Base-by-base conservation (phyloP, 495 filamentous ascomycete genomes). In the Aspergillus leporis region DNA sequence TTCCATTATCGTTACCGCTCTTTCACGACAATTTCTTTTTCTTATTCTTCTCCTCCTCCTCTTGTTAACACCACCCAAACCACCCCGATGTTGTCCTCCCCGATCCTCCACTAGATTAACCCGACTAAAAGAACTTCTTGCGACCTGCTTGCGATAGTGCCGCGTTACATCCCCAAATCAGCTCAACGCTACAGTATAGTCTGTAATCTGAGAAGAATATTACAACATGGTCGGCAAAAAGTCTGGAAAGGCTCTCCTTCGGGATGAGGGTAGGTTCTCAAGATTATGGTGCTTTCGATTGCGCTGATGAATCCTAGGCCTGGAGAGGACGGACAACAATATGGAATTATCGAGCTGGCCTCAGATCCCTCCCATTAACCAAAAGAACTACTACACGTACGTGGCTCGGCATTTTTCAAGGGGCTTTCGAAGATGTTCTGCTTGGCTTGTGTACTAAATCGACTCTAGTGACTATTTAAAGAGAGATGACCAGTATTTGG, bases 331-430 rank as follows among this genome's bases (percentile, higher is more conserved):
- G 38, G 94, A 98, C 78, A 98, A 98, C 81, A 92, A 93, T 69
- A 92, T 98, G 84, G 92, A 92, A 67, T 84, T 91, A 52, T 92
- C 92, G 23, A 93, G 82, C 73, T 98, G 94, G 94, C 95, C 94
- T 19, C 87, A 92, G 64, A 85, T 97, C 43, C 80, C 81, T 16
- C 88, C 92, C 67, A 98, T 98, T 71, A 98, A 98, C 68, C 94
- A 98, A 69, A 98, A 98, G 75, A 98, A 98, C 74, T 98, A 98
- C 74, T 98, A 98, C 67, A 98, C 94, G 91, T 97, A 81, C 55
- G 91, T 81, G 8, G 16, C n/a, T 8, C 14, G 14, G 31, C 14
- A 16, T 25, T 10, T 4, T 34, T 34, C 14, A 12, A 41, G 12
- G 38, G 1, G 2, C 1, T n/a, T n/a, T 41, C 38, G 38, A 14